Base-by-base conservation (phyloP, 768 basidiomycete genomes). In the Russula ochroleuca region DNA sequence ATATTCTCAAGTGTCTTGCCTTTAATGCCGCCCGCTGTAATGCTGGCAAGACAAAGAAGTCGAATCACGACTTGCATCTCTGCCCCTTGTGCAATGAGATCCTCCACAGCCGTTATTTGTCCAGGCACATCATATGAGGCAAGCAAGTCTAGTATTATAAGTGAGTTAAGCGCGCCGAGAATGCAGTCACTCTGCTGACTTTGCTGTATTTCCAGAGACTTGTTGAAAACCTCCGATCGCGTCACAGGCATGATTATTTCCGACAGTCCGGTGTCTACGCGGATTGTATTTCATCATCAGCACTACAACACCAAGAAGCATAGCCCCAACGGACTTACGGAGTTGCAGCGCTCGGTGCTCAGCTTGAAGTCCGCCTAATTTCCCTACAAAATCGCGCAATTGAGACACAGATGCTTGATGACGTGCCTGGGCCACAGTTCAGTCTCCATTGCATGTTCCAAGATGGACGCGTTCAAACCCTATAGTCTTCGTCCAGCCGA, bases 371-470 rank as follows among this genome's bases (percentile, higher is more conserved):
- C 94, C 93, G 23, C 94, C 92, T 2, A 99, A 79, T 72, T 92
- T 94, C 14, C 95, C 94, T 21, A 99, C 97, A 75, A 99, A 98
- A 71, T 94, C 92, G 62, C 88, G 84, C 69, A 99, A 78, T 74
- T 99, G 92, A 13, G 89, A 85, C 19, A 95, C 89, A 14, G 93
- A 95, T 75, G 94, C 85, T 75, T 94, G 86, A 60, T 92, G 83
- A 62, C 90, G 85, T 51, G 88, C 86, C 90, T 92, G 70, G 14
- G 47, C n/a, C 4, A 60, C 58, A 23, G 19, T 50, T 48, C 19
- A 13, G 47, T 13, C 38, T 25, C 63, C 51, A 69, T 51, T 60
- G 45, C 28, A 56, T 52, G 48, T 35, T 31, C 33, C 17, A 38
- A 49, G 33, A 31, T 0, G 8, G 28, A 37, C 31, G 7, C 38